A percentile compares a stretch with the other conserved stretches of the same genome.
Evolutionary conservation across 306 rosid species (phyloP).

Genomic region (Geum urbanum): DNA sequence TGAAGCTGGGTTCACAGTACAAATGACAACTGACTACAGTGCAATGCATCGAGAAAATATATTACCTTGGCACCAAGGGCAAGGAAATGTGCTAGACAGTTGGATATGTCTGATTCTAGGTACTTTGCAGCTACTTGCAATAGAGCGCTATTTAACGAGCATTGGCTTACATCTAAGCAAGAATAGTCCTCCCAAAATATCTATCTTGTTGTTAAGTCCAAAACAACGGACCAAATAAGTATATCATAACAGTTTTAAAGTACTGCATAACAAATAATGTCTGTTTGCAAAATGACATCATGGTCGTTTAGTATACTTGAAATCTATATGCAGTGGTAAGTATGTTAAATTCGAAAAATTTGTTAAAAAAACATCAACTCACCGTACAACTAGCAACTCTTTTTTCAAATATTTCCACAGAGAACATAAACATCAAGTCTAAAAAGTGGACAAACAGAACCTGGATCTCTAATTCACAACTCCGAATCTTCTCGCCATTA

Average conservation of each 20-base stretch:
- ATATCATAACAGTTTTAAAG: not conserved
- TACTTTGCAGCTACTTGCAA: constrained; percentile 48
- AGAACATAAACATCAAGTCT: not conserved
- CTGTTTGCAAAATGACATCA: not conserved
- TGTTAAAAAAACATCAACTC: not conserved
- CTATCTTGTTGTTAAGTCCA: constrained; percentile 63
- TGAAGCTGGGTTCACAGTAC: constrained; percentile 3
- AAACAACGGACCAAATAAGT: constrained; percentile 6
- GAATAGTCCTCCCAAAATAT: constrained; percentile 87
- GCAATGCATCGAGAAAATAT: not conserved
- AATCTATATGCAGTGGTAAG: not conserved
- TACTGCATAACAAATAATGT: not conserved
- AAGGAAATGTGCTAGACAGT: constrained; percentile 50
- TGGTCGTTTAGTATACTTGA: not conserved
- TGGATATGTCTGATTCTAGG: constrained; percentile 40
- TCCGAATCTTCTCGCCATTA: not conserved
- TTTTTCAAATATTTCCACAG: not conserved
- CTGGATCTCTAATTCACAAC: not conserved
- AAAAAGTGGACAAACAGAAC: not conserved
- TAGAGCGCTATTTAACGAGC: constrained; percentile 66
- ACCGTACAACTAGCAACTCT: not conserved
- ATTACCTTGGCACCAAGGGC: constrained; percentile 67
- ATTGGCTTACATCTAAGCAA: constrained; percentile 80
- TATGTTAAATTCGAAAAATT: not conserved
- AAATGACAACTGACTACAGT: constrained; percentile 8